Percentiles rank a stretch among this genome's conserved stretches.
Conservation (phyloP, 306 rosid species). For the Cucurbita maxima region DNA sequence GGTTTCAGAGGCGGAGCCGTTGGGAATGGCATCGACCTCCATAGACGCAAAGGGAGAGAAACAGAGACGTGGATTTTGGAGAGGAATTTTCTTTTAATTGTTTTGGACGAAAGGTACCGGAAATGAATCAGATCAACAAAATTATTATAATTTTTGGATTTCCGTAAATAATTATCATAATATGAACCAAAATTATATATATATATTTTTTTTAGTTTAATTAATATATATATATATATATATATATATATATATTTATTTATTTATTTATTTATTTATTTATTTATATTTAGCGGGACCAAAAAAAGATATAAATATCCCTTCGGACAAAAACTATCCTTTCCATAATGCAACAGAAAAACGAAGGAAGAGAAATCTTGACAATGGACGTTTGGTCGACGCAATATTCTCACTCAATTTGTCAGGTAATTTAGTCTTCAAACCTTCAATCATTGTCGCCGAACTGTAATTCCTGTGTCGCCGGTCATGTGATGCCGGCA, state of each 20-base stretch:
- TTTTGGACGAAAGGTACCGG: not conserved
- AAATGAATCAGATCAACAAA: not conserved
- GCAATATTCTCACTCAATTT: not conserved
- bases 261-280: too few species aligned
- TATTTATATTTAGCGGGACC: not conserved
- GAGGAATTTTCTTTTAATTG: not conserved
- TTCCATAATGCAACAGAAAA: not conserved
- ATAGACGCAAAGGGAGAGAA: slow-evolving; percentile 1
- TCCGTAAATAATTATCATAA: too few species aligned
- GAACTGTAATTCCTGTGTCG: slow-evolving; percentile 10
- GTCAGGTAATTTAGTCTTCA: not conserved
- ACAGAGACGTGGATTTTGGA: not conserved
- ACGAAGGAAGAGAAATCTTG: not conserved
- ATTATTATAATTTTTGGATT: too few species aligned
- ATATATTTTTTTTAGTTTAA: too few species aligned
- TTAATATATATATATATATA: too few species aligned
- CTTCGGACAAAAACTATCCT: not conserved
- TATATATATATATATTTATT: too few species aligned
- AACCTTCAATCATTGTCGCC: not conserved
- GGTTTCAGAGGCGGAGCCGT: slow-evolving; percentile 42
- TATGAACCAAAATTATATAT: too few species aligned
- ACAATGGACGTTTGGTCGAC: not conserved
- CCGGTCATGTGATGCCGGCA: slow-evolving; percentile 10
- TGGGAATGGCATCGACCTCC: slow-evolving; percentile 39
- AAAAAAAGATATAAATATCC: not conserved